phyloP scores from a whole-genome alignment of 768 basidiomycete genomes.

The Candolleomyces aberdarensis region DNA sequence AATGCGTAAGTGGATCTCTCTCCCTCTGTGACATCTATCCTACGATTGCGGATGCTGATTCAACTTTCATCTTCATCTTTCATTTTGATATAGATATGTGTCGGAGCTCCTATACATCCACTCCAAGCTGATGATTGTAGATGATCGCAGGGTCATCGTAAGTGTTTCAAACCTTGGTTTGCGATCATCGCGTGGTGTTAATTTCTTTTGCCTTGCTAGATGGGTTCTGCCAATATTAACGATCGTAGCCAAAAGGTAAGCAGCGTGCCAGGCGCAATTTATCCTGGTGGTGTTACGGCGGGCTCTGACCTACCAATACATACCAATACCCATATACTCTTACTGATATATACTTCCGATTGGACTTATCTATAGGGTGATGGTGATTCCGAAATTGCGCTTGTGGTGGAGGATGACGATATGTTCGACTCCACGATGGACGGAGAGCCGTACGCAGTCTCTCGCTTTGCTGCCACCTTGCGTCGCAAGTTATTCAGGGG shows the following conservation, averaged over 20 bases:
- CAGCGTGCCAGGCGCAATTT: background rate
- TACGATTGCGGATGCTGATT: background rate
- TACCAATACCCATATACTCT: background rate
- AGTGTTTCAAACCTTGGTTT: constrained; percentile 22
- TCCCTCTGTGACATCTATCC: background rate
- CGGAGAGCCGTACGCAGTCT: constrained; percentile 66
- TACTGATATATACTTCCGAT: too few relatives aligned
- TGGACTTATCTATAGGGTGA: constrained; percentile 54
- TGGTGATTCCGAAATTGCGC: constrained; percentile 91
- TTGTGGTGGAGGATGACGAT: constrained; percentile 88
- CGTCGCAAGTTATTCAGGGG: constrained; percentile 83
- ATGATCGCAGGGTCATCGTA: constrained; percentile 86
- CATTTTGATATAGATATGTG: constrained; percentile 53
- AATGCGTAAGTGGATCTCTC: constrained; percentile 53
- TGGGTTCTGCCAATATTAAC: constrained; percentile 93
- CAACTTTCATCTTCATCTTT: constrained; percentile 11
- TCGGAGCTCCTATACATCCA: constrained; percentile 84
- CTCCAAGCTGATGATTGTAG: constrained; percentile 91
- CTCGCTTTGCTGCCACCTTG: constrained; percentile 80
- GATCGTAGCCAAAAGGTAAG: constrained; percentile 77
- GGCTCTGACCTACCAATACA: background rate
- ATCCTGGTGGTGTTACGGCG: background rate
- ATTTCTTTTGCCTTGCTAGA: constrained; percentile 37
- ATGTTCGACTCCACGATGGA: constrained; percentile 75
- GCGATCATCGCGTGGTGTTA: background rate